These are phyloP conservation scores for Xylaria nigripes DNA, from an alignment of 495 filamentous ascomycete genomes.

Conservation along the genomic window DNA sequence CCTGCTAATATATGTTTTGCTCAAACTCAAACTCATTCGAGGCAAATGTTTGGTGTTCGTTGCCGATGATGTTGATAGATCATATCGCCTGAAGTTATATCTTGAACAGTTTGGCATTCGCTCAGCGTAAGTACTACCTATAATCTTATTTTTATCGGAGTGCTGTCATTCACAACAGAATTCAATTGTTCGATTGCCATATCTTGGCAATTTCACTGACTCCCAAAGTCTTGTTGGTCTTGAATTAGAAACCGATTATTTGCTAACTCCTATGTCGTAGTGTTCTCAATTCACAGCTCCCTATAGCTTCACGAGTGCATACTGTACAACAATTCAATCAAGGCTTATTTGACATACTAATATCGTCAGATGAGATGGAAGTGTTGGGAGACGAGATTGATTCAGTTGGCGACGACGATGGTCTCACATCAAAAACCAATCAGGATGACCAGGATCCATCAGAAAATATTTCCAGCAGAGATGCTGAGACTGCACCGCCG, in stretches of 20 bases:
- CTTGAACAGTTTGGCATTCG: slow-evolving; percentile 94
- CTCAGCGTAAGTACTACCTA: slow-evolving; percentile 31
- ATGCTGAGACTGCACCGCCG: slow-evolving; percentile 11
- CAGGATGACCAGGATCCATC: neutral
- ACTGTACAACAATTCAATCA: slow-evolving; percentile 97
- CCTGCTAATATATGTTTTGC: slow-evolving; percentile 83
- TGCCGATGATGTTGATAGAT: slow-evolving; percentile 84
- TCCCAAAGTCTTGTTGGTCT: neutral
- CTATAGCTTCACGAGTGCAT: slow-evolving; percentile 85
- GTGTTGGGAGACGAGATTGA: slow-evolving; percentile 58
- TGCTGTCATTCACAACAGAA: neutral
- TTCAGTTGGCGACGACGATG: slow-evolving; percentile 20
- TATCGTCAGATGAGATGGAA: slow-evolving; percentile 90
- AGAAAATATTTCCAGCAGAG: slow-evolving; percentile 18
- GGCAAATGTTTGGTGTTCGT: slow-evolving; percentile 95
- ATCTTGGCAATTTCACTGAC: neutral
- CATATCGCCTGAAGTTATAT: slow-evolving; percentile 90
- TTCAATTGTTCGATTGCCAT: neutral
- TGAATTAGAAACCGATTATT: neutral
- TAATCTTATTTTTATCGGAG: neutral
- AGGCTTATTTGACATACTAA: slow-evolving; percentile 91
- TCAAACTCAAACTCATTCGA: slow-evolving; percentile 89
- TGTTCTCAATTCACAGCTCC: slow-evolving; percentile 90
- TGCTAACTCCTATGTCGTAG: slow-evolving; percentile 36
- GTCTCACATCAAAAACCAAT: neutral